Evolutionary conservation across 495 filamentous ascomycete species (phyloP), one percentile per base, ranked within the genome.

Genomic region (Geopyxis carbonaria): DNA sequence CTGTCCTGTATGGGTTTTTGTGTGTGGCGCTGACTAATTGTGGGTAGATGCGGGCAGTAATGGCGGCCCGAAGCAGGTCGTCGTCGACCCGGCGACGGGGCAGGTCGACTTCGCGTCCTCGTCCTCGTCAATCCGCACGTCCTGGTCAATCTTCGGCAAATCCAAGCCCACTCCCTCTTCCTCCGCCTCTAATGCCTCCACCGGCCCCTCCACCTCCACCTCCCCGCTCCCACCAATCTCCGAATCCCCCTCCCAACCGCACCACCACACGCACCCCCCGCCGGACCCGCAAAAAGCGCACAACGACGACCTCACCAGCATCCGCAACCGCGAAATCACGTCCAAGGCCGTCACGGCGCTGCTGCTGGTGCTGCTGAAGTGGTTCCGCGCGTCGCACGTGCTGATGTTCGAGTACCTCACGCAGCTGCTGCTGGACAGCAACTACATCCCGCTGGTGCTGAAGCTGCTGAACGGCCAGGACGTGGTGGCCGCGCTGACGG

Each of bases 361-460:
- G 42, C 59, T 95, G 30, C 59, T 95, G 22, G 69, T 92, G 20
- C 55, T 97, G 18, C 57, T 95, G 38, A 95, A 94, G 61, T 97
- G 89, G 89, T 82, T 95, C 55, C 91, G 93, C 57, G 65, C 87
- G 45, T 93, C 83, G 44, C 87, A 97, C 53, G 71, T 97, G 29
- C 62, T 97, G 44, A 93, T 93, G 56, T 93, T 86, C 45, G 89
- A 97, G 59, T 95, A 94, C 53, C 62, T 97, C 49, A 83, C 84
- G 0, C 91, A 95, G 57, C 69, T 97, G 0, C 63, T 97, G 6
- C 66, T 95, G 14, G 89, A 97, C 58, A 81, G 80, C 14, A 94
- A 91, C 57, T 95, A 93, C 53, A 63, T 97, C 11, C 89, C 89
- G 0, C 61, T 97, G 19, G 76, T 93, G 11, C 64, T 97, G 11